A percentile compares a stretch with the other conserved stretches of the same genome.
phyloP scores from a whole-genome alignment of 1,139 yeast genomes.

The Pichia sp. region DNA sequence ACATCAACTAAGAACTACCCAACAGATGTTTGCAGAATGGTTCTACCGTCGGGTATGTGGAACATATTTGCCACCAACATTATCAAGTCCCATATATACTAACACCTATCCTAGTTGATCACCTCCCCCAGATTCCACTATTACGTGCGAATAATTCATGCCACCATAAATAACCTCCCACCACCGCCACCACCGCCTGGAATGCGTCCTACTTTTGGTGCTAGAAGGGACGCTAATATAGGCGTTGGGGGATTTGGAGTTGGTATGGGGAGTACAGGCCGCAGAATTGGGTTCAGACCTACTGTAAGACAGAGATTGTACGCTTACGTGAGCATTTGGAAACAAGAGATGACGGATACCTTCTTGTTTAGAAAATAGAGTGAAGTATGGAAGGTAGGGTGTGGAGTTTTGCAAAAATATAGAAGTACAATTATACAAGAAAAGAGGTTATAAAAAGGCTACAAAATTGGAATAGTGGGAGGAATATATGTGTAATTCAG shows the following conservation, averaged over 20 bases:
- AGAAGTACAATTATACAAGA: conserved; percentile 1
- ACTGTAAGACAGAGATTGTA: conserved; percentile 47
- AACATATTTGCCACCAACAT: background rate
- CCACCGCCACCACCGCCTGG: conserved; percentile 20
- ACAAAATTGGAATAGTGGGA: background rate
- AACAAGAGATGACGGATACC: conserved; percentile 53
- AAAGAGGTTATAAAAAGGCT: background rate
- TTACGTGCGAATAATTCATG: conserved; percentile 60
- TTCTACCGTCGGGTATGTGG: conserved; percentile 20
- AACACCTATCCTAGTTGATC: too few species aligned
- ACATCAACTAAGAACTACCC: background rate
- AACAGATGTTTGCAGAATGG: conserved; percentile 23
- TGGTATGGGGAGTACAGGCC: background rate
- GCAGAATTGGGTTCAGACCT: conserved; percentile 38
- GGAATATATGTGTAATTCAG: background rate
- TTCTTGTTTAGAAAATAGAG: conserved; percentile 36
- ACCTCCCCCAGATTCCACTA: conserved; percentile 59
- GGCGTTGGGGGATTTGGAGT: background rate
- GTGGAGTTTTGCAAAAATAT: background rate
- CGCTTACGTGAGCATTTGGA: conserved; percentile 58
- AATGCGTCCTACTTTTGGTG: background rate
- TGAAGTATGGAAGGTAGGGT: background rate
- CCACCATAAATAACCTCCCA: conserved; percentile 55
- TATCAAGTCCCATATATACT: background rate
- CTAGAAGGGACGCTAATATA: background rate